Percentiles rank a stretch among this genome's conserved stretches.
Conservation (phyloP, 176 grass and related monocot species). For the barley (Hordeum vulgare) region DNA sequence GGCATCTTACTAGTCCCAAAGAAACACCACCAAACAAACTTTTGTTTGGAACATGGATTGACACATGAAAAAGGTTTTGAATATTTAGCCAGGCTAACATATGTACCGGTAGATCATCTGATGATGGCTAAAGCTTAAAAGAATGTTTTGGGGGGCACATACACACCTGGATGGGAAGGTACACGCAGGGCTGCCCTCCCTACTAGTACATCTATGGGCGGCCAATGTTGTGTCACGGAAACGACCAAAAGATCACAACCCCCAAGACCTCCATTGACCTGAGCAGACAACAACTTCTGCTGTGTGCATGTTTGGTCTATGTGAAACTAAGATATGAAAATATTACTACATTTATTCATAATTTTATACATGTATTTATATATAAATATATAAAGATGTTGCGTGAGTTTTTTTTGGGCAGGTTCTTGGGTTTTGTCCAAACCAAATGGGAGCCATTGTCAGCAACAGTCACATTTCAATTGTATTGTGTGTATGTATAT, state of each 20-base stretch:
- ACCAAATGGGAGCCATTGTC: no score
- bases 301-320: conserved; percentile 45
- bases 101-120: background rate
- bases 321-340: conserved; percentile 28
- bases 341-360: background rate
- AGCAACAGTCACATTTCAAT: no score
- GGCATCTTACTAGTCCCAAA: no score
- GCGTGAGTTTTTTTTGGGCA: conserved; percentile 19
- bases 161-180: conserved; percentile 34
- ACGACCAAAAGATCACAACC: conserved; percentile 68
- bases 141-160: conserved; percentile 33
- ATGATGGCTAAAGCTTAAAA: conserved; percentile 11
- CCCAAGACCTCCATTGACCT: conserved; percentile 38
- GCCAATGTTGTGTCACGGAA: conserved; percentile 60
- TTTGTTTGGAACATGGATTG: conserved; percentile 5
- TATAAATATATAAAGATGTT: background rate
- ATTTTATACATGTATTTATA: no score
- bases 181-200: conserved; percentile 31
- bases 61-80: background rate
- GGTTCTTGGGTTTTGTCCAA: conserved; percentile 49
- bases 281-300: conserved; percentile 29
- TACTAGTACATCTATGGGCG: conserved; percentile 36
- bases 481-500: no score
- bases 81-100: background rate
- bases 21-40: conserved; percentile 14